These are phyloP conservation scores for Blastomyces gilchristii DNA, from an alignment of 2,329 filamentous ascomycete species.

Conservation along the genomic window DNA sequence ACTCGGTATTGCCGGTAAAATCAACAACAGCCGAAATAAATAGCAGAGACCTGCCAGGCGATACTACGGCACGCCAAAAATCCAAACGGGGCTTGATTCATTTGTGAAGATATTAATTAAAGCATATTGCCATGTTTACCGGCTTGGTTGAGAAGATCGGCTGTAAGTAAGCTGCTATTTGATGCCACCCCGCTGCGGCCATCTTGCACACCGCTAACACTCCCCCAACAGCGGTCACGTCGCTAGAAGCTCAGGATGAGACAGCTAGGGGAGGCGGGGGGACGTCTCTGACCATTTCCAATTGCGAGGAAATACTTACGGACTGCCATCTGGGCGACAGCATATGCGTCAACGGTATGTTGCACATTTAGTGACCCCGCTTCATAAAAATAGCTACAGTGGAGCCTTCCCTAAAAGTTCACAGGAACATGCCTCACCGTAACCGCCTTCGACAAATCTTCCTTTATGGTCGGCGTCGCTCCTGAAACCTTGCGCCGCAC, in stretches of 20 bases:
- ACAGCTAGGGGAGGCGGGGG: constrained; percentile 62
- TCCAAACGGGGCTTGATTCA: not conserved
- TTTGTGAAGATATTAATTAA: not conserved
- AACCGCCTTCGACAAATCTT: constrained; percentile 52
- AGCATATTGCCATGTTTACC: constrained; percentile 70
- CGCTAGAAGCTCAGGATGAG: constrained; percentile 68
- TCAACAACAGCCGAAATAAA: not conserved
- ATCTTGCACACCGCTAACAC: constrained; percentile 11
- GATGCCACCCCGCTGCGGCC: constrained; percentile 4
- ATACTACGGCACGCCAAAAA: not conserved
- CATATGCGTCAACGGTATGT: constrained; percentile 76
- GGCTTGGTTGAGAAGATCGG: constrained; percentile 88
- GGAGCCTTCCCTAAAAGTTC: not conserved
- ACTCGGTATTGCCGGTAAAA: not conserved
- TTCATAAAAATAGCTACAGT: not conserved
- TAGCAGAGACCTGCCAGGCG: not conserved
- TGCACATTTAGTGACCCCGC: not conserved
- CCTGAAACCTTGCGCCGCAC: constrained; percentile 94
- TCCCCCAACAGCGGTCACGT: constrained; percentile 53
- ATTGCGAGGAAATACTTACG: constrained; percentile 63
- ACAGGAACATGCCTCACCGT: constrained; percentile 79
- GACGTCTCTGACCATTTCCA: constrained; percentile 77
- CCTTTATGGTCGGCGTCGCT: constrained; percentile 86
- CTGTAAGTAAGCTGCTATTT: constrained; percentile 48
- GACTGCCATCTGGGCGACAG: constrained; percentile 86